Evolutionary conservation across 257 asterid species (phyloP).

Genomic region (Solanum chilense): DNA sequence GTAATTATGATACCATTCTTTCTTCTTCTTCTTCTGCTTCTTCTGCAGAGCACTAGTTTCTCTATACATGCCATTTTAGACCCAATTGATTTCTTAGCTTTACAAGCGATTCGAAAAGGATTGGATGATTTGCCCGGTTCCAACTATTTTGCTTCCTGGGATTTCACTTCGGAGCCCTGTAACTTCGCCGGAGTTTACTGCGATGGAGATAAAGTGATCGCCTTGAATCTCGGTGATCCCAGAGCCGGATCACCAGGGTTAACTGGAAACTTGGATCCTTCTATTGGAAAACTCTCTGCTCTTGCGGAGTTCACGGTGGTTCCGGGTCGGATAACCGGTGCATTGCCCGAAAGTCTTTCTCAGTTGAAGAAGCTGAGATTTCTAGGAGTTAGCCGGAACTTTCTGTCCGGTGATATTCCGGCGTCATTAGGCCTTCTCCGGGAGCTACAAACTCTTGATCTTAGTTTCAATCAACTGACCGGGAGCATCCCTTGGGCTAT

Average conservation of each 20-base stretch:
- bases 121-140: constrained; percentile 80
- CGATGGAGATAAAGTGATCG: constrained; percentile 55
- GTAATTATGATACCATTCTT: constrained; percentile 4
- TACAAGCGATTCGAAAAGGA: constrained; percentile 66
- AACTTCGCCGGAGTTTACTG: constrained; percentile 76
- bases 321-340: constrained; percentile 61
- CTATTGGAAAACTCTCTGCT: constrained; percentile 46
- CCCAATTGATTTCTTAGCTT: constrained; percentile 82
- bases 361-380: constrained; percentile 32
- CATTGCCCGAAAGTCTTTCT: constrained; percentile 40
- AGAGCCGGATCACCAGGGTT: constrained; percentile 80
- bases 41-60: constrained; percentile 12
- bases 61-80: constrained; percentile 47
- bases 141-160: constrained; percentile 74
- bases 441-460: constrained; percentile 52
- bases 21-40: constrained; percentile 5
- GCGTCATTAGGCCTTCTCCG: constrained; percentile 40
- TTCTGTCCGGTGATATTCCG: constrained; percentile 50
- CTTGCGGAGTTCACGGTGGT: constrained; percentile 57
- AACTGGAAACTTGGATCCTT: constrained; percentile 41
- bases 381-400: constrained; percentile 49
- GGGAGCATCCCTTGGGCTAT: constrained; percentile 48
- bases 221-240: constrained; percentile 90
- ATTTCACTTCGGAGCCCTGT: constrained; percentile 87
- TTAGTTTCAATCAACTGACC: constrained; percentile 59